Base-by-base conservation (phyloP, 202 grass and related monocot genomes). In the Panicum virgatum region DNA sequence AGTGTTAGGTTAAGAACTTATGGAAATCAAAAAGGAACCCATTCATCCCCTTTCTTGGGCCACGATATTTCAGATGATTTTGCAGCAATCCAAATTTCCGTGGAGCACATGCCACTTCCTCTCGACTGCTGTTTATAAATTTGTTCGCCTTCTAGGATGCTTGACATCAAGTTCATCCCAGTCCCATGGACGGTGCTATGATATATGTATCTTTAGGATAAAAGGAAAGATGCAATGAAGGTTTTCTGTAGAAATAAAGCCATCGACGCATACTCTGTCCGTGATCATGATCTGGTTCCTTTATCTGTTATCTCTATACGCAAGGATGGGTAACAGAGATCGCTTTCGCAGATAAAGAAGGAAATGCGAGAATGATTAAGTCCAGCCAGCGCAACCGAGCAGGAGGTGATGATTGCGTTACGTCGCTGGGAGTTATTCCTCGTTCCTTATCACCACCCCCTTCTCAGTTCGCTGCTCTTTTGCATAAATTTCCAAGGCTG, bases 211-310 rank as follows among this genome's bases (percentile, higher is more conserved):
- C 10, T 26, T 58, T 58, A 1, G 12, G n/a, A 66, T 19, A 48
- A 34, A 38, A 29, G 6, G 57, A 62, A 57, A 12, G 22, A 52
- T 20, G 52, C 44, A 42, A 29, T 11, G 78, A 25, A 46, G n/a
- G 37, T 42, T 69, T 20, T 61, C 9, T 40, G 52, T 18, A 53
- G 34, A 75, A 83, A 82, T 4, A 58, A 64, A 4, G 32, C 5
- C 51, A 66, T 12, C 12, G 19, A 32, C 56, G 46, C 26, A 29
- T 38, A 50, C 20, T 39, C 25, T 70, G 66, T 18, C 9, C 52
- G 44, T 80, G 75, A 80, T 84, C 75, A 84, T 84, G 60, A 14
- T 53, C 78, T 40, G 19, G 32, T 73, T 88, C 56, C 81, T 69
- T 84, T 69, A 20, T 67, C 52, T 62, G n/a, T n/a, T n/a, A n/a